Evolutionary conservation across 345 rosid species (phyloP), one percentile per base, ranked within the genome.

Genomic region (Punica granatum): DNA sequence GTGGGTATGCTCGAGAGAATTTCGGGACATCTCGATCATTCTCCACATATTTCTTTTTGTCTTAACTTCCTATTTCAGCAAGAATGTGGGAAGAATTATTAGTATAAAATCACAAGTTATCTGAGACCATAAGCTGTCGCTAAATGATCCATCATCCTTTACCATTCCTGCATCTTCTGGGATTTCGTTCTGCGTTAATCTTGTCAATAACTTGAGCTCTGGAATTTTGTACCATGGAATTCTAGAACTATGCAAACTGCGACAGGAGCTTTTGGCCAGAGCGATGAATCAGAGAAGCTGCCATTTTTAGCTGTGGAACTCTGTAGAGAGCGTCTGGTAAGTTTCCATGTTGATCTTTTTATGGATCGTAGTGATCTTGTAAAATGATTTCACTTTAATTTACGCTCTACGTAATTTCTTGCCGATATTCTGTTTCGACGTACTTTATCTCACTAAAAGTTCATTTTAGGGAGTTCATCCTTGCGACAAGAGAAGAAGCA

Each of bases 241-340:
- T 36, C 21, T 39, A 92, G 98, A 82, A 88, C 96, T 31, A 58
- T 92, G 80, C 96, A 92, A 81, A 92, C 98, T 59, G 96, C 98
- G 42, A 92, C 84, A 74, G 95, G 90, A 73, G 96, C 85, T 41
- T 92, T 92, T 43, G 96, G 98, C 28, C 89, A 92, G 64, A 90
- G 76, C 59, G 87, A 84, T 56, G 61, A 69, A 88, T 83, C 77
- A 80, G 78, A 3, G 85, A 85, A 58, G 74, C 82, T 82, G 3
- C 96, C 90, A 44, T 66, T 92, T 25, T 33, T 92, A 75, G 88
- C 90, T 18, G 81, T 83, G 26, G 98, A 92, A 75, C 87, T 83
- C 54, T 92, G 98, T 79, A 86, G 96, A 72, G 98, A 92, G 75
- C 98, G 84, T 80, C 73, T 88, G 85, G 98, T 92, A 78, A 31